Evolutionary conservation across 495 filamentous ascomycete genomes (phyloP), one percentile per base, ranked within the genome.

Genomic region (Trichoderma asperelloides): DNA sequence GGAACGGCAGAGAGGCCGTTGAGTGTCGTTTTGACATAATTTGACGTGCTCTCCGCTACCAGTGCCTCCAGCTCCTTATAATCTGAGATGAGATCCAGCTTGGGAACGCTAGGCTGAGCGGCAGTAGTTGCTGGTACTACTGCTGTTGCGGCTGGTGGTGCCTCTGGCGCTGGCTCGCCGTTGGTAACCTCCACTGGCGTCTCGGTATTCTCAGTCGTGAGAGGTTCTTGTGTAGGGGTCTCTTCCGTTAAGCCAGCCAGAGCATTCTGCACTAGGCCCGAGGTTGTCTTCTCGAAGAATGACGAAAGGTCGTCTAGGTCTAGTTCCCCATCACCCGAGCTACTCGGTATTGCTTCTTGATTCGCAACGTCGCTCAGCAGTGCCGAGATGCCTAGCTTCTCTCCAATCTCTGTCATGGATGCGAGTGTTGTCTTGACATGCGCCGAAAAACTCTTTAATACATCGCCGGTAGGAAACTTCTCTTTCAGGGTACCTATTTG

Each of bases 391-490:
- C 66, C 66, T 23, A 67, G 33, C n/a, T 63, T 63, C 21, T 41
- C 57, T 28, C 51, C 66, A n/a, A 62, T n/a, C 39, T 67, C 66
- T 4, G 57, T 43, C n/a, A 33, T 25, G 4, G 78, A 75, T 67
- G 88, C 85, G 66, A 91, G 86, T 66, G 92, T 89, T 69, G 91
- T 88, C 66, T 86, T 89, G 57, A 96, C 82, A 75, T 92, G 93
- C 21, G 77, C 81, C 71, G 88, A 90, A 5, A 96, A 78, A 66
- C 87, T 86, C 37, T 88, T 83, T 13, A 94, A 78, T 68, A 97
- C 93, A 39, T 90, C 89, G 47, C 88, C 87, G 82, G 89, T 88
- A n/a, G 89, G 85, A 71, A 91, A 96, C 71, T 91, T 90, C 68
- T 90, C 88, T 1, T 85, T 86, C 30, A 96, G 77, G 27, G n/a